A percentile compares a stretch with the other conserved stretches of the same genome.
These are phyloP conservation scores for Acorus calamus DNA, from an alignment of 106 monocot species.

Conservation along the genomic window DNA sequence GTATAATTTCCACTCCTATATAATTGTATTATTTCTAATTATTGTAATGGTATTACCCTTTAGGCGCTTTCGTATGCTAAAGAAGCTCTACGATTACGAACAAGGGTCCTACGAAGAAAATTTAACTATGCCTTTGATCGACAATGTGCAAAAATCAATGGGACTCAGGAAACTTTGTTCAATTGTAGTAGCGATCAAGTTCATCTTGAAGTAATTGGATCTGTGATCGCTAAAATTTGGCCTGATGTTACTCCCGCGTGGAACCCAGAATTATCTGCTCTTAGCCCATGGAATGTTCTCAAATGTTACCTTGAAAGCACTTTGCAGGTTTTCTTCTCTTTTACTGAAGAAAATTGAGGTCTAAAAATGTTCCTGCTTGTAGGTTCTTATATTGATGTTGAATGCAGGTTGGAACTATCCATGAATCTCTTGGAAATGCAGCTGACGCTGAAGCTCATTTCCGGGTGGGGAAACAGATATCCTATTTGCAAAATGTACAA, in stretches of 20 bases:
- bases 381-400: neutral
- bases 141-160: slow-evolving; percentile 1
- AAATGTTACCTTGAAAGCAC: slow-evolving; percentile 77
- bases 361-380: too few relatives aligned
- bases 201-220: slow-evolving; percentile 35
- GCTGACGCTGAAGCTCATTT: slow-evolving; percentile 59
- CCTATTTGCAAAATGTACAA: slow-evolving; percentile 30
- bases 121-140: slow-evolving; percentile 21
- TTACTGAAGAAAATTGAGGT: too few relatives aligned
- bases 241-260: slow-evolving; percentile 14
- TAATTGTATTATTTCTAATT: too few relatives aligned
- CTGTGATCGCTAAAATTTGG: slow-evolving; percentile 45
- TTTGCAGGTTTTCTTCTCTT: slow-evolving; percentile 43
- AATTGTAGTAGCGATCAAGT: slow-evolving; percentile 2
- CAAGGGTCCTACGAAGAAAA: slow-evolving; percentile 44
- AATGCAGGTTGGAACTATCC: slow-evolving; percentile 48
- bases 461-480: slow-evolving; percentile 53
- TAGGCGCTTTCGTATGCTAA: slow-evolving; percentile 63
- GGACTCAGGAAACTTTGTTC: slow-evolving; percentile 1
- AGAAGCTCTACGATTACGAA: slow-evolving; percentile 44
- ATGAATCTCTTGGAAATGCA: slow-evolving; percentile 62
- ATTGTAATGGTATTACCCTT: neutral
- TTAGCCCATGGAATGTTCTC: slow-evolving; percentile 69
- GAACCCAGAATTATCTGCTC: slow-evolving; percentile 18
- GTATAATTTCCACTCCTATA: too few relatives aligned